Evolutionary conservation across 1,284 basidiomycete species (phyloP), one percentile per base, ranked within the genome.

Genomic region (Fomitopsis pinicola): DNA sequence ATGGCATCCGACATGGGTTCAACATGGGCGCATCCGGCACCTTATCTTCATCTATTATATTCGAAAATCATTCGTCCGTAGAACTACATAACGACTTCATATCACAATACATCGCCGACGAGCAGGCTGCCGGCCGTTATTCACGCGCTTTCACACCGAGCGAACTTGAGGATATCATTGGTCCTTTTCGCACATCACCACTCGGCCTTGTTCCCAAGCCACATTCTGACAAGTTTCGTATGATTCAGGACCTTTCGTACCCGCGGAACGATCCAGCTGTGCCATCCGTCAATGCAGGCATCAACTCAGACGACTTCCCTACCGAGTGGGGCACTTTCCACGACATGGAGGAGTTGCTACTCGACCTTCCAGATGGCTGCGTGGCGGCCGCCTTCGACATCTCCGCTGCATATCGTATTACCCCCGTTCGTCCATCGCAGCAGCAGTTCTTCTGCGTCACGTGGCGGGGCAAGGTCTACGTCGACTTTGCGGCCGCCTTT

Each of bases 351-450:
- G 35, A 55, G 0, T 54, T 76, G 0, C 63, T 77, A 3, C 61
- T 74, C 0, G 57, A 57, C 1, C 60, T 72, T 0, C 77, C 77
- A 0, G 60, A 64, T 0, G 75, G 74, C 0, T n/a, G 15, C 7
- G 7, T 59, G n/a, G 76, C 73, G 10, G 73, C 76, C 0, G 74
- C 75, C 0, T 75, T 78, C 64, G 72, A 80, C 60, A 73, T 81
- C 33, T 67, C 70, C 0, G 64, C 74, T 0, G 77, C 78, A 0
- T 79, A 77, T 64, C 67, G 73, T 0, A 61, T 73, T 9, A 75
- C 71, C 0, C 78, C 77, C 0, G 68, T 78, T 0, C 42, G 35
- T 0, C 77, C 75, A 0, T 45, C 46, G 5, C 75, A 79, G 45
- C 76, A 77, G 62, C 64, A 68, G 10, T 55, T 62, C 0, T 33